Base-by-base conservation (phyloP, 1,284 basidiomycete genomes). In the Malassezia pachydermatis region DNA sequence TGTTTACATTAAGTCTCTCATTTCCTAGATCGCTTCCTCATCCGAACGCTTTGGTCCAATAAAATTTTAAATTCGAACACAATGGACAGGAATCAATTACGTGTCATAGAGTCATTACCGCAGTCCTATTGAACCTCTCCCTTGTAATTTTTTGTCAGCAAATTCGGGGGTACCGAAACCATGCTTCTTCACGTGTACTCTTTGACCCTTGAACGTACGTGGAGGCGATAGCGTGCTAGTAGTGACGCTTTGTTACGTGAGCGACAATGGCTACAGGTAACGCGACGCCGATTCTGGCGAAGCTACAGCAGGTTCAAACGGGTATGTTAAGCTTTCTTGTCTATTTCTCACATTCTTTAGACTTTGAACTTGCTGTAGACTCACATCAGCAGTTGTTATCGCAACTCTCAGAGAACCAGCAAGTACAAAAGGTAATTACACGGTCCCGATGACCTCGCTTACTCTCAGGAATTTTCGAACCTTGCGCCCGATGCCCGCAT, bases 391-490 rank as follows among this genome's bases (percentile, higher is more conserved):
- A 54, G 44, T 62, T 68, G 27, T 55, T 64, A 35, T 63, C 88
- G 0, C 90, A 96, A 70, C 76, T 85, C 40, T 83, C 83, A 14
- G 92, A 96, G 75, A 95, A 92, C 74, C 84, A 90, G 72, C 76
- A 82, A 48, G 92, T 96, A 30, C 81, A 88, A 64, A 88, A 92
- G 80, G 89, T 84, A 48, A 16, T 73, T 59, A 19, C 19, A 13
- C 16, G 40, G n/a, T 30, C n/a, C n/a, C 29, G n/a, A n/a, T 42
- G 13, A 11, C 24, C 39, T 4, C 25, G 10, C 13, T 19, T 19
- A n/a, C 44, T 3, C 13, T 44, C 27, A 92, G 87, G 90, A 95
- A 74, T 89, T 96, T 65, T 74, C 76, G n/a, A 75, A 76, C 22
- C 74, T 95, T 48, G 84, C 82, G 40, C 74, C 81, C 1, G 79